Conservation (phyloP, 768 basidiomycete genomes). For the Lactarius sp. region DNA sequence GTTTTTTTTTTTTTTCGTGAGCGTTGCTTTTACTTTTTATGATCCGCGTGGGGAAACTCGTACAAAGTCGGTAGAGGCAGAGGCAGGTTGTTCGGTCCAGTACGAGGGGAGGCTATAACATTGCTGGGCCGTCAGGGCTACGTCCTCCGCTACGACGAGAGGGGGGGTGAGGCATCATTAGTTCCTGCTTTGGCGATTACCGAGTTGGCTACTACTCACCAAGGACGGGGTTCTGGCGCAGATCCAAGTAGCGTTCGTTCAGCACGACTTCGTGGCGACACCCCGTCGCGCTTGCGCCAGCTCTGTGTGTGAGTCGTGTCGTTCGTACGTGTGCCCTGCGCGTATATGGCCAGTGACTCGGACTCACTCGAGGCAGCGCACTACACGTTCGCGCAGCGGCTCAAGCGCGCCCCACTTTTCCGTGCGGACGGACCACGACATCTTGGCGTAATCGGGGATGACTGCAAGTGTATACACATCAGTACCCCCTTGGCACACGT, state of each 20-base stretch:
- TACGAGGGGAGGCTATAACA: constrained; percentile 20
- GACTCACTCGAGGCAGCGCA: constrained; percentile 66
- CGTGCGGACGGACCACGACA: constrained; percentile 70
- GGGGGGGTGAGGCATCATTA: neutral
- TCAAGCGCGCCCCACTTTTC: constrained; percentile 54
- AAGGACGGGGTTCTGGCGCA: constrained; percentile 24
- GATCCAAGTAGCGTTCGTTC: constrained; percentile 15
- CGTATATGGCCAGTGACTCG: neutral
- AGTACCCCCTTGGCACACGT: neutral
- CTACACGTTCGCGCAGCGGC: constrained; percentile 52
- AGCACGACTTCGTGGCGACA: constrained; percentile 16
- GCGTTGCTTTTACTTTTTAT: neutral
- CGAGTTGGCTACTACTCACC: constrained; percentile 19
- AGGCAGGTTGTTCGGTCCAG: neutral
- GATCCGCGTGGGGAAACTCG: neutral
- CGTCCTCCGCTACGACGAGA: constrained; percentile 18
- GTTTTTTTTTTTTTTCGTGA: neutral
- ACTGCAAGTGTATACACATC: constrained; percentile 40
- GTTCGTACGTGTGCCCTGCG: neutral
- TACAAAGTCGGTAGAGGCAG: constrained; percentile 26
- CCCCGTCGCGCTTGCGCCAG: constrained; percentile 22
- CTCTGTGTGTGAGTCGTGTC: neutral
- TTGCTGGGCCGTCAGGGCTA: constrained; percentile 19
- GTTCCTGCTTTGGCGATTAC: no score
- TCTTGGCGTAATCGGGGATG: constrained; percentile 76